phyloP scores from a whole-genome alignment of 2,329 filamentous ascomycete genomes.

The Pestalotiopsis sp. region DNA sequence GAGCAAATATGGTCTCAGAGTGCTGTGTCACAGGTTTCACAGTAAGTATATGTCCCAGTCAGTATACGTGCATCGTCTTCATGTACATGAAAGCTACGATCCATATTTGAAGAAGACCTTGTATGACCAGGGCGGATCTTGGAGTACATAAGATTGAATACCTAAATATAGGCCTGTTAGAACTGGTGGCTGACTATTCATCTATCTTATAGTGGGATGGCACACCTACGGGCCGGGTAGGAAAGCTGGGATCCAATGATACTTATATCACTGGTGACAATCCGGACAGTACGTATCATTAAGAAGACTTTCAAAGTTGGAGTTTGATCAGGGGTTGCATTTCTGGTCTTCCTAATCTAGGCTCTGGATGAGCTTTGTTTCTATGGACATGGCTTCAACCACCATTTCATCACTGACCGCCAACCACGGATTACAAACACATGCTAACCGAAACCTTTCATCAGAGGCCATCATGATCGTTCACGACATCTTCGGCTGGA shows the following conservation, averaged over 20 bases:
- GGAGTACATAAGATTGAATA: too few species aligned
- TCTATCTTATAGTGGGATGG: slow-evolving; percentile 36
- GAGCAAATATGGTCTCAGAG: neutral
- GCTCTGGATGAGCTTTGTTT: too few species aligned
- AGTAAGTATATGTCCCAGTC: neutral
- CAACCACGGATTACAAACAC: neutral
- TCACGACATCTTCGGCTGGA: slow-evolving; percentile 45
- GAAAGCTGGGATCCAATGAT: slow-evolving; percentile 35
- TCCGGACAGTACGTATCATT: slow-evolving; percentile 17
- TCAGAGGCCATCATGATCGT: slow-evolving; percentile 35
- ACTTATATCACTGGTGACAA: slow-evolving; percentile 37
- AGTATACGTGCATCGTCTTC: neutral
- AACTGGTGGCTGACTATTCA: neutral
- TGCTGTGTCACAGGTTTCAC: neutral
- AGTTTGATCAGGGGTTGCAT: neutral
- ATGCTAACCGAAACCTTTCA: neutral
- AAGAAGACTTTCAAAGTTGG: too few species aligned
- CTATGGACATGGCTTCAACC: too few species aligned
- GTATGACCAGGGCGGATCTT: neutral
- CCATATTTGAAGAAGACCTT: too few species aligned
- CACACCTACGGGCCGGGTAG: slow-evolving; percentile 34
- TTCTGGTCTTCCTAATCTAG: neutral
- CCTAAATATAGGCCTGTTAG: neutral
- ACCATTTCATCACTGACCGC: neutral
- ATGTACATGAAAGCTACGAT: neutral